Base-by-base conservation (phyloP, 1,139 yeast species). In the Candida freyschussii region DNA sequence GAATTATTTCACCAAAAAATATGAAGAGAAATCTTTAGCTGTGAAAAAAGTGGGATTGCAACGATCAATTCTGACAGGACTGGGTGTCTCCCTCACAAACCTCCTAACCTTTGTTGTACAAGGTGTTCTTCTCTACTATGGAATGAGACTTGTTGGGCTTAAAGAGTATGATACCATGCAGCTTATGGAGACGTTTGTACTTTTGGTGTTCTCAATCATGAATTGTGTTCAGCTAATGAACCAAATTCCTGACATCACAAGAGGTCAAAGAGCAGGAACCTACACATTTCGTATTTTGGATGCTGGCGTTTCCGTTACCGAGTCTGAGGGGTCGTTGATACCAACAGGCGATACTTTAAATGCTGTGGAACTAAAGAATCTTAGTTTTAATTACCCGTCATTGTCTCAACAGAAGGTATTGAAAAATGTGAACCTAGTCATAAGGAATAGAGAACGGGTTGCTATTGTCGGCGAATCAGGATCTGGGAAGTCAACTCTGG, bases 391-490 rank as follows among this genome's bases (percentile, higher is more conserved):
- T 1, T 80, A 81, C 45, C 67, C 73, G 2, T 41, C 52, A 1
- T 37, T 51, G 6, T 52, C 50, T 16, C 40, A 40, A 12, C 39
- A 38, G 5, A 42, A 33, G 2, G 60, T 69, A 2, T 58, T 78
- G 24, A 55, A 57, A 2, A 50, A 63, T 14, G 43, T 77, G 3
- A 53, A 55, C 10, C 62, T 83, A 29, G 34, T 40, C 0, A 52
- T 85, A 1, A 36, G 49, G 1, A 55, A 59, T 12, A 70, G 73
- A 21, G 71, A 75, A 40, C 65, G 72, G 1, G 63, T 80, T 24
- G 89, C 82, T 1, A 56, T 85, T 5, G 72, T 78, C 10, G 95
- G 95, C 2, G 75, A 69, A 36, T 80, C 93, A 7, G 95, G 95
- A 0, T 70, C 79, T 15, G 95, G 95, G 1, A 85, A 85, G 56